A percentile compares a stretch with the other conserved stretches of the same genome.
Evolutionary conservation across 129 eudicot genomes (phyloP).

Genomic region (Helianthus annuus): HanXRQr2.0-SUNRISE NC_035446.2:108901795-108902294

Average conservation of each 20-base stretch:
- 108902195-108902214: too few species aligned
- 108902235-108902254: too few species aligned
- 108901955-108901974: conserved; percentile 7
- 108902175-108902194: too few species aligned
- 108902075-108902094: too few species aligned
- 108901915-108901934: conserved; percentile 62
- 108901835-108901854: conserved; percentile 32
- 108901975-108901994: conserved; percentile 4
- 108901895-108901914: conserved; percentile 56
- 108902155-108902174: too few species aligned
- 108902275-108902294: too few species aligned
- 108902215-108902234: too few species aligned
- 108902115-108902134: too few species aligned
- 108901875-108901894: conserved; percentile 53
- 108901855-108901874: conserved; percentile 58
- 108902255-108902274: too few species aligned
- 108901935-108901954: conserved; percentile 21
- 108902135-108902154: too few species aligned
- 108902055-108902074: conserved; percentile 4
- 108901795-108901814: conserved; percentile 23
- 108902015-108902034: conserved; percentile 4
- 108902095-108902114: too few species aligned
- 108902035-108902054: neutral
- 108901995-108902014: neutral
- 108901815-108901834: neutral